These are phyloP conservation scores for Pistacia integerrima DNA, from an alignment of 345 rosid genomes.

Conservation along the genomic window DNA sequence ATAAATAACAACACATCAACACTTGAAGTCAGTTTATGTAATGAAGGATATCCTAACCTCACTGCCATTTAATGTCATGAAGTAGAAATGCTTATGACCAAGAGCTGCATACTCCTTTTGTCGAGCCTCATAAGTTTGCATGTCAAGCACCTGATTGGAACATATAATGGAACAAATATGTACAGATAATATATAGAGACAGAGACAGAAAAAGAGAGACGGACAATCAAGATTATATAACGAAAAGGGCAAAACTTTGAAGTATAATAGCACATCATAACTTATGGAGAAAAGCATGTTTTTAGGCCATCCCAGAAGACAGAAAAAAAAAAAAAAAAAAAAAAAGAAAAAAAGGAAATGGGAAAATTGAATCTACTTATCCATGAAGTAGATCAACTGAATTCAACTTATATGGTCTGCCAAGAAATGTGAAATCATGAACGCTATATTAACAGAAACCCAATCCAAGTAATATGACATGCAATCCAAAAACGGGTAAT, in stretches of 20 bases:
- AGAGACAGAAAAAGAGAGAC: background rate
- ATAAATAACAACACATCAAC: no score
- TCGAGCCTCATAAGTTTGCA: conserved; percentile 78
- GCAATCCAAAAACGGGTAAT: background rate
- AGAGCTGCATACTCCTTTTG: conserved; percentile 85
- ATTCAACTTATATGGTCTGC: background rate
- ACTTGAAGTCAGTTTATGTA: background rate
- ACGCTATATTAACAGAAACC: background rate
- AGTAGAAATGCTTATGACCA: conserved; percentile 98
- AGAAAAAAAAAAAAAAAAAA: background rate
- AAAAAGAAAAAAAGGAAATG: no score
- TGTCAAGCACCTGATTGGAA: conserved; percentile 84
- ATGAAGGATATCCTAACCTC: conserved; percentile 61
- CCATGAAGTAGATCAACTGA: background rate
- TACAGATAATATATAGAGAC: no score
- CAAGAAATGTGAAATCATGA: background rate
- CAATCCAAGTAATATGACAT: background rate
- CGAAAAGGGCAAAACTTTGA: background rate
- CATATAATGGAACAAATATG: background rate
- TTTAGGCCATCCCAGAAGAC: background rate
- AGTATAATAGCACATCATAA: background rate
- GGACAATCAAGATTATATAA: background rate
- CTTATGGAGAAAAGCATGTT: background rate
- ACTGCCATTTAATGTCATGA: conserved; percentile 95
- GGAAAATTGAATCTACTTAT: background rate